A percentile compares a stretch with the other conserved stretches of the same genome.
Evolutionary conservation across 495 filamentous ascomycete genomes (phyloP).

Genomic region (Annulohypoxylon maeteangense): DNA sequence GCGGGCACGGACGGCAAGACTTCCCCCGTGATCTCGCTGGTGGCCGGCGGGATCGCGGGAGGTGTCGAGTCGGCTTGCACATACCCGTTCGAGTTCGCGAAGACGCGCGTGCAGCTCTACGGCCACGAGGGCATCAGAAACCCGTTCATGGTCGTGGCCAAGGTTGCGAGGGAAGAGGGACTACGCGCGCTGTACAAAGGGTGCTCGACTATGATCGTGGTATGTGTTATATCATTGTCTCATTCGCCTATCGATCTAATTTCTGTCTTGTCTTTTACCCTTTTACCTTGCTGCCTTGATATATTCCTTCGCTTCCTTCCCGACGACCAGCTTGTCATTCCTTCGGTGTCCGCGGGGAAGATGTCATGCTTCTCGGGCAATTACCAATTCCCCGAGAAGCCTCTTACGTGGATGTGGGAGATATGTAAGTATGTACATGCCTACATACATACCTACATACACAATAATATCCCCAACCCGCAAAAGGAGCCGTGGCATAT

Average conservation of each 20-base stretch:
- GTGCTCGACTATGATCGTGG: slow-evolving; percentile 68
- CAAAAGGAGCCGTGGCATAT: neutral
- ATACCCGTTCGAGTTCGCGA: slow-evolving; percentile 77
- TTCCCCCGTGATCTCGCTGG: slow-evolving; percentile 59
- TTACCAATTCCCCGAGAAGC: slow-evolving; percentile 4
- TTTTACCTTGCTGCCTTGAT: neutral
- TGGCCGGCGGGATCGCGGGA: slow-evolving; percentile 66
- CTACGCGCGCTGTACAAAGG: slow-evolving; percentile 70
- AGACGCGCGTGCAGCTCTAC: slow-evolving; percentile 70
- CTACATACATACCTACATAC: neutral
- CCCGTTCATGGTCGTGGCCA: slow-evolving; percentile 60
- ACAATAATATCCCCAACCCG: neutral
- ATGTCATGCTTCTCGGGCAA: neutral
- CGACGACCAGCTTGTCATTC: neutral
- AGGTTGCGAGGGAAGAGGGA: slow-evolving; percentile 60
- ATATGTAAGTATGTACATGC: neutral
- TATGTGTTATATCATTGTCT: slow-evolving; percentile 46
- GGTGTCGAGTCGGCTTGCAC: slow-evolving; percentile 65
- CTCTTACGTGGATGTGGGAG: neutral
- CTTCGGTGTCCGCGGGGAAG: neutral
- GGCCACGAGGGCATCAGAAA: slow-evolving; percentile 59
- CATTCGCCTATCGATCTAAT: neutral
- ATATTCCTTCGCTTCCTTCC: neutral
- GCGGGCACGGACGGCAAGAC: slow-evolving; percentile 44
- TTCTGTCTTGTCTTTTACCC: neutral